Conservation (phyloP, 2,329 filamentous ascomycete species). For the Aspergillus sp. region DNA sequence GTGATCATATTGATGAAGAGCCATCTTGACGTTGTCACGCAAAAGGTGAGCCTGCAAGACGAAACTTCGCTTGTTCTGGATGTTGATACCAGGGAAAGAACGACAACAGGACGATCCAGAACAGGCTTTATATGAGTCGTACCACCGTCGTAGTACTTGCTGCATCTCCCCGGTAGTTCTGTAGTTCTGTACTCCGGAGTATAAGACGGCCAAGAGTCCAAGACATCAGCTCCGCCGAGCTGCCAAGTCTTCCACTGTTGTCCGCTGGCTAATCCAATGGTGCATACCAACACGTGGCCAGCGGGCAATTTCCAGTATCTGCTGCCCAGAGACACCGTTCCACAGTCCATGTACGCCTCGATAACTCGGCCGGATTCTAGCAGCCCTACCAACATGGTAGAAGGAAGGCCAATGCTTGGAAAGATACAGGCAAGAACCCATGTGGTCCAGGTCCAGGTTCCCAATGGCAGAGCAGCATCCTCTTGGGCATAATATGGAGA, state of each 20-base stretch:
- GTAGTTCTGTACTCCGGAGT: too few relatives aligned
- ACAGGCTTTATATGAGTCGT: background rate
- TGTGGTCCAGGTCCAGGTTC: too few relatives aligned
- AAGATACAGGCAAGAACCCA: too few relatives aligned
- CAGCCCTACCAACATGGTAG: too few relatives aligned
- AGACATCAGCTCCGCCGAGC: background rate
- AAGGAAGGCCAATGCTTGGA: too few relatives aligned
- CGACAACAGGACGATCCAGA: background rate
- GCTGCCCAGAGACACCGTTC: too few relatives aligned
- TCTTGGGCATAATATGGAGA: background rate
- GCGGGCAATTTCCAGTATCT: too few relatives aligned
- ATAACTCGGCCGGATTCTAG: too few relatives aligned
- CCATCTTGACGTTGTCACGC: constrained; percentile 4
- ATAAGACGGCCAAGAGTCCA: background rate
- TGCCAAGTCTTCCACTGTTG: background rate
- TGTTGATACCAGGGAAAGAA: background rate
- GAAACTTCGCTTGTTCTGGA: background rate
- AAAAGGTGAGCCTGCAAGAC: background rate
- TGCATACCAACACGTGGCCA: background rate
- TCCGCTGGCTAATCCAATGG: background rate
- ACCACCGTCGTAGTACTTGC: background rate
- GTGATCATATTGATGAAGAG: constrained; percentile 18
- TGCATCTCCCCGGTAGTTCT: background rate
- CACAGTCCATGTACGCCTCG: too few relatives aligned
- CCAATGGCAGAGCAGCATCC: background rate